These are phyloP conservation scores for Thelonectria blattea DNA, from an alignment of 2,329 filamentous ascomycete genomes.

Conservation along the genomic window DNA sequence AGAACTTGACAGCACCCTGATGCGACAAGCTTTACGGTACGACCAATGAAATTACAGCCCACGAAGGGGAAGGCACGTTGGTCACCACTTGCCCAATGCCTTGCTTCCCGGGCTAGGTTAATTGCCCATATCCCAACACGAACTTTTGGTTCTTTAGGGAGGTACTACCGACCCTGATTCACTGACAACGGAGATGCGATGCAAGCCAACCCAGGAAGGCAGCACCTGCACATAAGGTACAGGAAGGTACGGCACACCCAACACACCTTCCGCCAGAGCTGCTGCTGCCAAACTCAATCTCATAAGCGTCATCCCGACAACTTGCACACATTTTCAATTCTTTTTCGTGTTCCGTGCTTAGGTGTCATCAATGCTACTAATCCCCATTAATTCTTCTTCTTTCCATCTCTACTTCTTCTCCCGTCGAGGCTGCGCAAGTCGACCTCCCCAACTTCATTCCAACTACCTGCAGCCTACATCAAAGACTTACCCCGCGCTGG, in stretches of 20 bases:
- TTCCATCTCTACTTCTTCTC: not conserved
- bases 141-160: conserved; percentile 6
- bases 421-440: too few relatives aligned
- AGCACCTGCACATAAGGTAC: too few relatives aligned
- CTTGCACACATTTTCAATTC: not conserved
- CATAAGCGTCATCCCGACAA: not conserved
- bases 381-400: not conserved
- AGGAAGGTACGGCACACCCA: too few relatives aligned
- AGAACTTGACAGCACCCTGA: conserved; percentile 3
- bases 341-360: not conserved
- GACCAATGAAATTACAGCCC: conserved; percentile 5
- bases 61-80: conserved; percentile 5
- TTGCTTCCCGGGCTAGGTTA: conserved; percentile 11
- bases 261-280: not conserved
- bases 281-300: not conserved
- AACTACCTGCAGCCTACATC: too few relatives aligned
- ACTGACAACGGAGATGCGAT: too few relatives aligned
- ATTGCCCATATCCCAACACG: conserved; percentile 18
- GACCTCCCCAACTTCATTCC: too few relatives aligned
- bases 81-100: conserved; percentile 13
- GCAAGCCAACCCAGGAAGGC: too few relatives aligned
- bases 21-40: conserved; percentile 14
- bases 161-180: too few relatives aligned
- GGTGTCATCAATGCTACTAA: not conserved
- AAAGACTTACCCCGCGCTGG: too few relatives aligned